phyloP scores from a whole-genome alignment of 768 basidiomycete species.

The Lactarius quietus region DNA sequence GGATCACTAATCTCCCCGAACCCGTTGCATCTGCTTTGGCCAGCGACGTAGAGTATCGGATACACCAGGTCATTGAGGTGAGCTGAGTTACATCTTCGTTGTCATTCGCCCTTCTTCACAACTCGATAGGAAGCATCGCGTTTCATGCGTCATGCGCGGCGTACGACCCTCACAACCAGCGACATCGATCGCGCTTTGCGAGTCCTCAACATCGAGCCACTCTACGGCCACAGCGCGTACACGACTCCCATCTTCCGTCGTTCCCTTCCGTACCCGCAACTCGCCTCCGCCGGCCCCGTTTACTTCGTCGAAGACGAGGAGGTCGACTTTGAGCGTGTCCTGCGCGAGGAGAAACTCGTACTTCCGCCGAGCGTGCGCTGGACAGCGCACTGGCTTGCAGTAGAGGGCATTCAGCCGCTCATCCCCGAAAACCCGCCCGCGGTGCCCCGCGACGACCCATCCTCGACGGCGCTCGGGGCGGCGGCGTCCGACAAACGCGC shows the following conservation, averaged over 20 bases:
- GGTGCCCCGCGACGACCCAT: constrained; percentile 52
- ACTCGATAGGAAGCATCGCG: constrained; percentile 81
- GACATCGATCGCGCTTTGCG: constrained; percentile 95
- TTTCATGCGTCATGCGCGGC: constrained; percentile 91
- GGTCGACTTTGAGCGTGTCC: constrained; percentile 89
- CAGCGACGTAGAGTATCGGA: constrained; percentile 94
- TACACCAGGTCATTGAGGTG: constrained; percentile 94
- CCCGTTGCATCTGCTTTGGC: constrained; percentile 80
- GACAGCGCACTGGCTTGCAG: constrained; percentile 97
- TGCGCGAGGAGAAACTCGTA: constrained; percentile 81
- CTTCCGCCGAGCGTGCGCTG: constrained; percentile 79
- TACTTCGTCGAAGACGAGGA: constrained; percentile 97
- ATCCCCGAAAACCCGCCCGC: constrained; percentile 95
- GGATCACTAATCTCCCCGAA: constrained; percentile 71
- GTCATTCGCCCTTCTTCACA: constrained; percentile 5
- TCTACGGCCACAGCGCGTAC: constrained; percentile 78
- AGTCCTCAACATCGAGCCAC: constrained; percentile 92
- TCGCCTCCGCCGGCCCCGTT: constrained; percentile 60
- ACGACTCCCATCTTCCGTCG: constrained; percentile 61
- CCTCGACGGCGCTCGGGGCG: constrained; percentile 34
- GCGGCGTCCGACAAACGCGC: constrained; percentile 40
- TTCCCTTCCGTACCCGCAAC: constrained; percentile 44
- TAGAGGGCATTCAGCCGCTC: constrained; percentile 96
- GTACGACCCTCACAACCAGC: constrained; percentile 83
- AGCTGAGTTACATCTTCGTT: constrained; percentile 21